Conservation (phyloP, 2,329 filamentous ascomycete species). For the Pseudopyricularia javanii region DNA sequence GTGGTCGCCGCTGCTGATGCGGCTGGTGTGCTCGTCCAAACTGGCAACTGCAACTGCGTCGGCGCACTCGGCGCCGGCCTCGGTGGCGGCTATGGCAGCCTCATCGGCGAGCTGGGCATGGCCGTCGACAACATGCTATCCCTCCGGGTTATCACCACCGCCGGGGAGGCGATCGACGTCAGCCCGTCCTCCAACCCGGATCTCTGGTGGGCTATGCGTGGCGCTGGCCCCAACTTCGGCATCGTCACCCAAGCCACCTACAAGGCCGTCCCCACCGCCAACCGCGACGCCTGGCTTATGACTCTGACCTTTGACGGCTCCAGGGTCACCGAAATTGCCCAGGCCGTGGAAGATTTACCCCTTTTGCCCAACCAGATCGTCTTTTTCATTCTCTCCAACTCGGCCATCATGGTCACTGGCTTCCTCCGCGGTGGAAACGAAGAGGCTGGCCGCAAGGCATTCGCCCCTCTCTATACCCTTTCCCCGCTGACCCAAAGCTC, state of each 20-base stretch:
- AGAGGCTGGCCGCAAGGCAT: not conserved
- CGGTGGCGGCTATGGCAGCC: conserved; percentile 12
- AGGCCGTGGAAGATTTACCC: not conserved
- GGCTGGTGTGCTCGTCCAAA: not conserved
- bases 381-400: not conserved
- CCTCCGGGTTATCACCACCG: conserved; percentile 14
- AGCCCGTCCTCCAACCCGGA: conserved; percentile 10
- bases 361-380: not conserved
- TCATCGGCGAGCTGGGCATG: conserved; percentile 18
- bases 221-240: conserved; percentile 20
- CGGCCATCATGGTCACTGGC: not conserved
- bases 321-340: not conserved
- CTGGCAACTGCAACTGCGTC: conserved; percentile 6
- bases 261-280: not conserved
- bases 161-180: conserved; percentile 7
- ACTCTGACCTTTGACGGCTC: not conserved
- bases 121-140: conserved; percentile 17
- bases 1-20: not conserved
- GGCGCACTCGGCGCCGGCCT: conserved; percentile 15
- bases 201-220: conserved; percentile 18
- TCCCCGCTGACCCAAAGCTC: not conserved
- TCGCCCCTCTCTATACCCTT: not conserved
- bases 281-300: not conserved
- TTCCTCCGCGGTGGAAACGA: not conserved
- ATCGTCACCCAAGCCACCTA: conserved; percentile 13